Base-by-base conservation (phyloP, 179 eudicot species). In the Drosera spatulata region DNA sequence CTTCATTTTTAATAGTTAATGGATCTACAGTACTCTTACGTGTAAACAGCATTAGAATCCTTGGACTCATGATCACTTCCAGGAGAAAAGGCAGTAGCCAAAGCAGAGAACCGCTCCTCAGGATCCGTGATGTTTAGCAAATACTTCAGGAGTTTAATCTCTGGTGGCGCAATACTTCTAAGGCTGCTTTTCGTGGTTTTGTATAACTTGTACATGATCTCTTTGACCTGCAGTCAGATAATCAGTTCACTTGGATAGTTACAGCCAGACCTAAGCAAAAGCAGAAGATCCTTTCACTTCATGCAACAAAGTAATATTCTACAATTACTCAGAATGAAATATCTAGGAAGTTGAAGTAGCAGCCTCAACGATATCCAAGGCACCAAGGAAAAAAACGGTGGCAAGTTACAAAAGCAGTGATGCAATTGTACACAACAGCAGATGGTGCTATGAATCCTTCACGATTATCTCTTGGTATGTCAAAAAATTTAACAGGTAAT, bases 71-170 rank as follows among this genome's bases (percentile, higher is more conserved):
- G 80, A 41, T 82, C 86, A 58, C 80, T 73, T 55, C 98, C 96
- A 6, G 96, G 98, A 63, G 81, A 79, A 73, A 91, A 91, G 58
- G 96, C 85, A 4, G 78, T 79, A 9, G 98, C 96, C 73, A 86
- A 64, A 39, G 96, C 95, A 3, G 98, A 88, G 81, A 91, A 91
- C 49, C 98, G 69, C 73, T 88, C 96, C 75, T 88, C 98, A 22
- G 98, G 98, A 68, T 91, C 96, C 7, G 79, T 84, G 77, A 88
- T 80, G 75, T 88, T 88, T 40, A 91, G 77, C 83, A 91, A 71
- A 75, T 88, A 70, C 82, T 91, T 91, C 13, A 91, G 89, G 54
- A 91, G 64, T 75, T 84, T 91, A 56, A 91, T 86, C 75, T 91
- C 98, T 74, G 85, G 85, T 2, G 98, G 96, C 2, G 80, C 73